Evolutionary conservation across 1,284 basidiomycete species (phyloP).

Genomic region (Jaminaea rosea): DNA sequence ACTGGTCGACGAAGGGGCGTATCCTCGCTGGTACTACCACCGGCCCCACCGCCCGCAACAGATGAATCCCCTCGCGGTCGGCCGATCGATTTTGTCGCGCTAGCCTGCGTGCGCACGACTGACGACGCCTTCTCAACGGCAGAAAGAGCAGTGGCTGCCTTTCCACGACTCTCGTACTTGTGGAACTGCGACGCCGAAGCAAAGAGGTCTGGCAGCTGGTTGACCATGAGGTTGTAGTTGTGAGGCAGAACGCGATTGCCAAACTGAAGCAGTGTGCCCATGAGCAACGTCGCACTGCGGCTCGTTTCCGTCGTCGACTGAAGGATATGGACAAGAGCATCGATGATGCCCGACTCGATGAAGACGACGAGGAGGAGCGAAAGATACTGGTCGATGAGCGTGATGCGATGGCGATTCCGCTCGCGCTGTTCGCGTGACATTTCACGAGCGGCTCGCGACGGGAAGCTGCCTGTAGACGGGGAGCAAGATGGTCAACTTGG

Average conservation of each 20-base stretch:
- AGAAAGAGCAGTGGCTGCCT: conserved; percentile 74
- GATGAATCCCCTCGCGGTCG: background rate
- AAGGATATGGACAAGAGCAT: conserved; percentile 36
- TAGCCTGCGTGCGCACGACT: background rate
- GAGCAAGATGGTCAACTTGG: too few relatives aligned
- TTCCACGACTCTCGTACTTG: conserved; percentile 55
- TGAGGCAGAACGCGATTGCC: conserved; percentile 81
- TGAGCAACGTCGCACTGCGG: conserved; percentile 66
- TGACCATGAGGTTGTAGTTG: conserved; percentile 65
- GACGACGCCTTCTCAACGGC: conserved; percentile 59
- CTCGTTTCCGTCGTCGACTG: conserved; percentile 20
- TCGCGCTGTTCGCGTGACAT: conserved; percentile 13
- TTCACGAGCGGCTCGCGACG: background rate
- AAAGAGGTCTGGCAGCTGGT: conserved; percentile 81
- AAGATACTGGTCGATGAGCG: conserved; percentile 85
- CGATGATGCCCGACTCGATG: conserved; percentile 66
- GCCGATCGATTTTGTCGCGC: background rate
- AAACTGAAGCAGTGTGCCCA: conserved; percentile 81
- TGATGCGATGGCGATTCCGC: conserved; percentile 52
- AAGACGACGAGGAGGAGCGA: conserved; percentile 79
- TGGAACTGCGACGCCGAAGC: conserved; percentile 65
- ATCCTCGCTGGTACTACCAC: background rate
- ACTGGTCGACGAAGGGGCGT: conserved; percentile 58
- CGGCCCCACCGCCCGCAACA: background rate
- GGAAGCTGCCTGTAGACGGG: too few relatives aligned